Evolutionary conservation across 805 yeast genomes (phyloP).

Genomic region (Schizosaccharomyces osmophilus): DNA sequence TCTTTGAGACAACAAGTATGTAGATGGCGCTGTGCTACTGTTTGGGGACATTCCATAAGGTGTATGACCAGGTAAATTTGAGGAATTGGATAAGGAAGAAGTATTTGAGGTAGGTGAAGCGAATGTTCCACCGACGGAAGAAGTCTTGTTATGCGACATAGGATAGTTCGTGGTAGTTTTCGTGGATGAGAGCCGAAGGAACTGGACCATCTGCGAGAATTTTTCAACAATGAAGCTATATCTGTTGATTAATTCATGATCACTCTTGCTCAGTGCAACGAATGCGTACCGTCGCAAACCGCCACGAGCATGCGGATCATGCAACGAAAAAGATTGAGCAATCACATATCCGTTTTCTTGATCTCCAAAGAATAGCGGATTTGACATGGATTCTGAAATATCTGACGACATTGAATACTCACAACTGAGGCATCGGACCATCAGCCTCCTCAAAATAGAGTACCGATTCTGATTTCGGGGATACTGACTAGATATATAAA

Average conservation of each 20-base stretch:
- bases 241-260: background rate
- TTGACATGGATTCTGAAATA: background rate
- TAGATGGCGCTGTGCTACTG: background rate
- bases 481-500: conserved; percentile 9
- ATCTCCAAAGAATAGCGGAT: conserved; percentile 5
- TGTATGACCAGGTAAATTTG: background rate
- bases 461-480: conserved; percentile 11
- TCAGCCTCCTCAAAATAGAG: conserved; percentile 11
- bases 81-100: background rate
- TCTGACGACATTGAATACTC: conserved; percentile 4
- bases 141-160: background rate
- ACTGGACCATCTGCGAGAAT: background rate
- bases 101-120: background rate
- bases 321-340: background rate
- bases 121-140: background rate
- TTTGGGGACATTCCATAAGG: background rate
- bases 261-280: background rate
- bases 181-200: background rate
- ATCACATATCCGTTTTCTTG: conserved; percentile 4
- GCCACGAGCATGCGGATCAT: background rate
- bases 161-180: background rate
- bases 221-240: background rate
- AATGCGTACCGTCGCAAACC: background rate
- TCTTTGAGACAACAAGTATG: background rate
- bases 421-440: conserved; percentile 10